Base-by-base conservation (phyloP, 208 protist species). In the Trypanosoma platydactyli region DNA sequence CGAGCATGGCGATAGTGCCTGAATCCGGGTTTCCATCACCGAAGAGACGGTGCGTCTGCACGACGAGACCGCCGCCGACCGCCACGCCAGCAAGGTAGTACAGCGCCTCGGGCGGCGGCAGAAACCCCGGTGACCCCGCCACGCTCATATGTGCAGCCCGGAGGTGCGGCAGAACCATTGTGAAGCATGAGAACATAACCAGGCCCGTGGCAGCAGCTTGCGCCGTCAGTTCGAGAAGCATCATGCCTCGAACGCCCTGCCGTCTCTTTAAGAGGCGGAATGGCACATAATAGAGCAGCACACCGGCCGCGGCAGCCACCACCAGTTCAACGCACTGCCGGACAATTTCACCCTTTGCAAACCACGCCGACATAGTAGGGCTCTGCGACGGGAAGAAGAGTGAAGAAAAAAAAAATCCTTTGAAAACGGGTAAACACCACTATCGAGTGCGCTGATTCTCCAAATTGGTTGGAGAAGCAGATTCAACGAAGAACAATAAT, bases 221-320 rank as follows among this genome's bases (percentile, higher is more conserved):
- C 25, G 53, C 51, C 16, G 18, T 29, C 12, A 53, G 64, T 35
- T 69, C 53, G 15, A 69, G 24, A n/a, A 54, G 11, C 38, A 18
- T 41, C 22, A 54, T 22, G 44, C 6, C 38, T 22, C 42, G 29
- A 22, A 52, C 12, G 27, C 30, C 45, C 3, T 53, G 20, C 29
- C 42, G 64, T 7, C 30, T 24, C 35, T 44, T 60, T 18, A 60
- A 13, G 11, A 61, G 16, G 9, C 40, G 25, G 15, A 62, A 59
- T 0, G 53, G 42, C 6, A 69, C 5, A 45, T 49, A 48, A 24
- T 69, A 69, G 4, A 69, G 53, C 50, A 69, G 41, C 41, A 61
- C 42, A 0, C 64, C 64, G 20, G 50, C 27, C 11, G 46, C 33
- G n/a, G 53, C 35, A 6, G 53, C 22, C 40, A 69, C 16, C 64